These are phyloP conservation scores for Trichoderma gamsii DNA, from an alignment of 495 filamentous ascomycete genomes.

Conservation along the genomic window DNA sequence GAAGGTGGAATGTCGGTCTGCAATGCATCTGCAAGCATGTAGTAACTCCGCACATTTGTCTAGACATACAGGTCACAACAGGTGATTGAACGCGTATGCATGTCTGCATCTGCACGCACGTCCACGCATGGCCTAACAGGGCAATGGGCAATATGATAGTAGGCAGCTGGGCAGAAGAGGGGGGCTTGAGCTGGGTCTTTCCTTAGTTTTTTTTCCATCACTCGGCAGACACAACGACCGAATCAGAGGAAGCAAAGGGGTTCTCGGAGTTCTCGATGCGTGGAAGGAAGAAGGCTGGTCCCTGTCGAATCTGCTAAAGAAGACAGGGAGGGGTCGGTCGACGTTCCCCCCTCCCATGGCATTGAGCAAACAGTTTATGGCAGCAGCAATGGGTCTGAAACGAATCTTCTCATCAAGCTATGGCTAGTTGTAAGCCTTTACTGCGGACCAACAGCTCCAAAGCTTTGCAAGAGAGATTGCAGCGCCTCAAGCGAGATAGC, in stretches of 20 bases:
- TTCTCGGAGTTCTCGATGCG: conserved; percentile 2
- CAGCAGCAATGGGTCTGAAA: neutral
- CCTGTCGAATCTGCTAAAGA: neutral
- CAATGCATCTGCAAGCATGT: neutral
- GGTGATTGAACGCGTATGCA: neutral
- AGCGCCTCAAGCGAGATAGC: neutral
- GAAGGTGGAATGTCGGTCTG: conserved; percentile 9
- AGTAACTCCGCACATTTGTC: neutral
- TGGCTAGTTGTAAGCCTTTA: neutral
- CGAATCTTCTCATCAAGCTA: neutral
- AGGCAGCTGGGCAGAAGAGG: neutral
- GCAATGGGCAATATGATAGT: neutral
- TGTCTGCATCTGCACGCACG: neutral
- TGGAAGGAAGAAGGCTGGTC: conserved; percentile 9
- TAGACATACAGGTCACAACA: neutral
- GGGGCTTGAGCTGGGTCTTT: neutral
- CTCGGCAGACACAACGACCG: neutral
- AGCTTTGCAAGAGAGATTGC: neutral
- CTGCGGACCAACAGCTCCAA: neutral
- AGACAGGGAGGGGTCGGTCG: conserved; percentile 2
- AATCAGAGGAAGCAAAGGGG: conserved; percentile 6
- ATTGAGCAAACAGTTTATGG: neutral
- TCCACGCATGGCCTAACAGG: neutral
- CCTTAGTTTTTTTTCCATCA: neutral
- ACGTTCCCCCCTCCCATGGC: neutral